These are phyloP conservation scores for Pythium phragmiticola DNA, from an alignment of 352 stramenopile genomes.

Conservation along the genomic window DNA sequence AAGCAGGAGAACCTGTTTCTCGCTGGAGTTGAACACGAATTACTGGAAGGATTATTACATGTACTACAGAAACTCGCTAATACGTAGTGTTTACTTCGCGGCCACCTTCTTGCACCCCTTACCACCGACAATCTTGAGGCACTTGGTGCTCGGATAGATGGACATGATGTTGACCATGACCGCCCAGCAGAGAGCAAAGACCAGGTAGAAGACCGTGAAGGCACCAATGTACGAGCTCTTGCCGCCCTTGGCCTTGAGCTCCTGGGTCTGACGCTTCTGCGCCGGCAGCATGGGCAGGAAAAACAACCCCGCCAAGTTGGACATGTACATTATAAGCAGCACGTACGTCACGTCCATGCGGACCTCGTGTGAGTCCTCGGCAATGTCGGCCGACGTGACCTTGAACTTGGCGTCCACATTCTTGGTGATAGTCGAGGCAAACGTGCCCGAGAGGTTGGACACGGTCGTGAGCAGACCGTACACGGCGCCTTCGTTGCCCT, in stretches of 20 bases:
- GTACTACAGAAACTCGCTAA: too few species aligned
- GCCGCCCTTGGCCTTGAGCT: slow-evolving; percentile 24
- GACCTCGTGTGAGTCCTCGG: slow-evolving; percentile 21
- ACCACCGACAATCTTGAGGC: slow-evolving; percentile 28
- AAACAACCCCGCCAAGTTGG: slow-evolving; percentile 22
- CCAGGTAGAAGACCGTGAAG: slow-evolving; percentile 26
- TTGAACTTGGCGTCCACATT: slow-evolving; percentile 25
- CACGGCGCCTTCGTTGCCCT: slow-evolving; percentile 27
- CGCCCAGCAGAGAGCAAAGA: slow-evolving; percentile 23
- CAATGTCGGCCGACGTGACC: slow-evolving; percentile 22
- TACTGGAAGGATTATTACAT: too few species aligned
- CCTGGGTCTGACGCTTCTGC: slow-evolving; percentile 25
- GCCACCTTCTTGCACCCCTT: slow-evolving; percentile 20
- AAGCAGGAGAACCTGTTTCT: too few species aligned
- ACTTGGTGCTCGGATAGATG: slow-evolving; percentile 31
- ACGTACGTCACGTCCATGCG: slow-evolving; percentile 25
- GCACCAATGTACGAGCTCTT: slow-evolving; percentile 21
- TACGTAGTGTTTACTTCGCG: background rate
- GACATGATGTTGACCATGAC: slow-evolving; percentile 32
- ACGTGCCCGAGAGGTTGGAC: slow-evolving; percentile 16
- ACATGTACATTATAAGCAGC: slow-evolving; percentile 19
- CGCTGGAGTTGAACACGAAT: too few species aligned
- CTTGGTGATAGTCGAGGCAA: slow-evolving; percentile 25
- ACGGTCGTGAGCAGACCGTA: slow-evolving; percentile 24
- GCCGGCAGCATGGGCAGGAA: slow-evolving; percentile 26